These are phyloP conservation scores for Metschnikowia chrysomelidarum DNA, from an alignment of 805 yeast genomes.

Conservation along the genomic window DNA sequence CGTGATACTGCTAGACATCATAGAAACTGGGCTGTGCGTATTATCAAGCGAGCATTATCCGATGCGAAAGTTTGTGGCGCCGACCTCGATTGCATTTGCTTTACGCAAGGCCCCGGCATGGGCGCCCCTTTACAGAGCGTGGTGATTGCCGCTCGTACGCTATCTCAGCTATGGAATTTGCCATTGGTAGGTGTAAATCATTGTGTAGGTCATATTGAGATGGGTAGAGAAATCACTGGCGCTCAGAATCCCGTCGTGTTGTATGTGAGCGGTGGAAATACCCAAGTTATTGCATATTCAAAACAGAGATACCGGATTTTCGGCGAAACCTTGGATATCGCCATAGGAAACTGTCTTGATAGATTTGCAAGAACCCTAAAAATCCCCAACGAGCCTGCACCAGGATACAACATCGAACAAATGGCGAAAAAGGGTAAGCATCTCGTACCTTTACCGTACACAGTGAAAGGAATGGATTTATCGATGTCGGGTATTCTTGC, in stretches of 20 bases:
- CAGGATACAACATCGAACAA: constrained; percentile 96
- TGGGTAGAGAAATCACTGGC: constrained; percentile 99
- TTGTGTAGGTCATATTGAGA: constrained; percentile 97
- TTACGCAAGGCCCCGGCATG: constrained; percentile 99
- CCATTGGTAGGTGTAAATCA: constrained; percentile 96
- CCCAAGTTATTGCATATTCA: constrained; percentile 96
- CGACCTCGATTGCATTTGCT: constrained; percentile 79
- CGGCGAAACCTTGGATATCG: constrained; percentile 98
- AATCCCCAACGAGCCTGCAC: constrained; percentile 92
- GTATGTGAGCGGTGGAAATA: constrained; percentile 97
- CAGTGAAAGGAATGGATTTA: constrained; percentile 98
- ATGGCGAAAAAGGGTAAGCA: constrained; percentile 70
- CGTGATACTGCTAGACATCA: constrained; percentile 97
- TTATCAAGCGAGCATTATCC: constrained; percentile 61
- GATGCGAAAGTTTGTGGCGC: constrained; percentile 53
- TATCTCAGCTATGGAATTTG: constrained; percentile 72
- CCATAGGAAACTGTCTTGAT: constrained; percentile 95
- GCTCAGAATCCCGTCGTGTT: constrained; percentile 96
- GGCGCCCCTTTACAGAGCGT: constrained; percentile 97
- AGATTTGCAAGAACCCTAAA: constrained; percentile 89
- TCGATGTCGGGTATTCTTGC: constrained; percentile 96
- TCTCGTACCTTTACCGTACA: constrained; percentile 81
- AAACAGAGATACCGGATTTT: constrained; percentile 93
- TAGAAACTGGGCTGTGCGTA: constrained; percentile 86
- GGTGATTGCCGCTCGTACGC: constrained; percentile 86